Percentiles rank a stretch among this genome's conserved stretches.
Evolutionary conservation across 2,329 filamentous ascomycete species (phyloP).

Genomic region (Fusarium tuaranense): DNA sequence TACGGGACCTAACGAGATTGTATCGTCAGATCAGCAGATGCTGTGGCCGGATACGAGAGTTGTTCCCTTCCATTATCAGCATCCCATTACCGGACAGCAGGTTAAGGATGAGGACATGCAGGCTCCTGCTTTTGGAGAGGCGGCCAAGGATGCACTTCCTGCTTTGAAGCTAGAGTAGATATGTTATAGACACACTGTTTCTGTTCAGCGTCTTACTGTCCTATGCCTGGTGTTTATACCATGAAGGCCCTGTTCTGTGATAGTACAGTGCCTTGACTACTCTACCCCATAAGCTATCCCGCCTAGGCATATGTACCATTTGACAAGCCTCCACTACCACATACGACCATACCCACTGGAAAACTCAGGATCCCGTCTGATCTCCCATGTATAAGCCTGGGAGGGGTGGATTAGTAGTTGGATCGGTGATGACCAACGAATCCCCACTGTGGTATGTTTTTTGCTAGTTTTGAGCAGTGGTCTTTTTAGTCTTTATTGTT

Average conservation of each 20-base stretch:
- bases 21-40: neutral
- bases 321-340: neutral
- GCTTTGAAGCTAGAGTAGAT: neutral
- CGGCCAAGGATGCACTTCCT: neutral
- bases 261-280: neutral
- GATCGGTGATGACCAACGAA: neutral
- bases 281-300: neutral
- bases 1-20: neutral
- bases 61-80: slow-evolving; percentile 17
- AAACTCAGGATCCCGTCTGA: neutral
- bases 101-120: slow-evolving; percentile 20
- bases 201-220: rapidly evolving
- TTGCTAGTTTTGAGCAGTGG: neutral
- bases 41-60: slow-evolving; percentile 17
- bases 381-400: neutral
- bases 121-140: slow-evolving; percentile 10
- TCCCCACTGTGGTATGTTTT: neutral
- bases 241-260: neutral
- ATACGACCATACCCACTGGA: neutral
- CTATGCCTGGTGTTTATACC: neutral
- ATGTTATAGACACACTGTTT: neutral
- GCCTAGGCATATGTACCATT: neutral
- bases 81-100: neutral
- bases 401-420: neutral
- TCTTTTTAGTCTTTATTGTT: neutral